Base-by-base conservation (phyloP, 768 basidiomycete species). In the Butyriboletus loyo region DNA sequence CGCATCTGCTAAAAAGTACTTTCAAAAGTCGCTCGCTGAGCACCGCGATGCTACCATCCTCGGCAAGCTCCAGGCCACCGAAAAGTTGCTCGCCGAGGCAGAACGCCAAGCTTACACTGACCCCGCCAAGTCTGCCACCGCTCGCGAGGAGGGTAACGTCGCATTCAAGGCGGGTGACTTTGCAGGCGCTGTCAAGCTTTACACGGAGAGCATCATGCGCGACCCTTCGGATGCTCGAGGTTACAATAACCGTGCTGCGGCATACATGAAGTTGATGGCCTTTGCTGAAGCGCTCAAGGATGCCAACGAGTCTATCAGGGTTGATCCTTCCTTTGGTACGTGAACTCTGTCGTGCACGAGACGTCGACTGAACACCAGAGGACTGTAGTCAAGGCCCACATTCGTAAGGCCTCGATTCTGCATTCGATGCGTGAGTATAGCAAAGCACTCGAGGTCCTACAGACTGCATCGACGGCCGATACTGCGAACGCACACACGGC, bases 221-320 rank as follows among this genome's bases (percentile, higher is more conserved):
- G 86, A 92, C 63, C 96, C 97, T 37, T 69, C 72, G 34, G 97
- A 99, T 66, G 82, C 96, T 14, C 80, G 87, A 58, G 94, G 91
- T 9, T 99, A 98, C 77, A 98, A 96, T 71, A 99, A 99, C 75
- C 87, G 97, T 44, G 93, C 97, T n/a, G 88, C 93, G 27, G 95
- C 93, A 22, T 98, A 97, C 75, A 92, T 88, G 73, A 98, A 98
- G 75, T 84, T 99, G 36, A 81, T 81, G 38, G 97, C 97, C 1
- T 73, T 98, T 28, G 89, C 94, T 11, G 97, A 99, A 69, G 97
- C 95, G 1, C 79, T 98, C 65, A 98, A 98, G 72, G 97, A 99
- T 64, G 92, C 85, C 35, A 84, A 99, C 50, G 85, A 89, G 69
- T 93, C 97, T 24, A 93, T 98, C 77, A 87, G 85, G 72, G 82